Evolutionary conservation across 2,329 filamentous ascomycete species (phyloP).

Genomic region (Stachybotrys elegans): DNA sequence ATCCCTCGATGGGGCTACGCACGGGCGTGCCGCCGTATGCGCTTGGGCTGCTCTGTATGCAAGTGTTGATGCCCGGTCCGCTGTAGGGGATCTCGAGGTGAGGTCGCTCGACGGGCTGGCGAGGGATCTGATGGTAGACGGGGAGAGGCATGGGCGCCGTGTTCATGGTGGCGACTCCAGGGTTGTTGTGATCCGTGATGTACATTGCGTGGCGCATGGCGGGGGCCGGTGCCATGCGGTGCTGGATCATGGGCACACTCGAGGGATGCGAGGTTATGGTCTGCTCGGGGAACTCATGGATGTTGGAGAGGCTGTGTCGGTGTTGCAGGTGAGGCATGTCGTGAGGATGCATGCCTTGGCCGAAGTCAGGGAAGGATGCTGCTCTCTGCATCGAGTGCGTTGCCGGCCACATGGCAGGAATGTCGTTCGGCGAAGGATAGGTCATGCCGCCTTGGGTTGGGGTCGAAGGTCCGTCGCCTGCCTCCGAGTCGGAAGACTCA

Average conservation of each 20-base stretch:
- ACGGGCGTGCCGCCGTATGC: constrained; percentile 52
- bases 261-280: constrained; percentile 39
- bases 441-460: constrained; percentile 48
- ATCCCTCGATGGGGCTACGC: constrained; percentile 49
- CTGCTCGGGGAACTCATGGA: constrained; percentile 39
- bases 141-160: constrained; percentile 39
- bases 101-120: constrained; percentile 41
- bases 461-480: constrained; percentile 54
- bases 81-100: constrained; percentile 47
- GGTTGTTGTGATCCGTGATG: constrained; percentile 57
- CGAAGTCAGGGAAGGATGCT: constrained; percentile 51
- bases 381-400: constrained; percentile 41
- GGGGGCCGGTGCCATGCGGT: constrained; percentile 41
- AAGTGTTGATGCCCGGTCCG: constrained; percentile 39
- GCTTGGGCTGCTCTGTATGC: constrained; percentile 54
- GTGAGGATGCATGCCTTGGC: constrained; percentile 43
- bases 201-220: constrained; percentile 50
- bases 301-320: constrained; percentile 40
- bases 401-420: constrained; percentile 31
- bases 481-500: constrained; percentile 51
- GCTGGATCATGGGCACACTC: constrained; percentile 42
- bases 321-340: constrained; percentile 37
- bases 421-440: constrained; percentile 42
- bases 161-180: constrained; percentile 58
- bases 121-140: constrained; percentile 48